These are phyloP conservation scores for Hawksworthiomyces lignivorus DNA, from an alignment of 2,329 filamentous ascomycete species.

Conservation along the genomic window DNA sequence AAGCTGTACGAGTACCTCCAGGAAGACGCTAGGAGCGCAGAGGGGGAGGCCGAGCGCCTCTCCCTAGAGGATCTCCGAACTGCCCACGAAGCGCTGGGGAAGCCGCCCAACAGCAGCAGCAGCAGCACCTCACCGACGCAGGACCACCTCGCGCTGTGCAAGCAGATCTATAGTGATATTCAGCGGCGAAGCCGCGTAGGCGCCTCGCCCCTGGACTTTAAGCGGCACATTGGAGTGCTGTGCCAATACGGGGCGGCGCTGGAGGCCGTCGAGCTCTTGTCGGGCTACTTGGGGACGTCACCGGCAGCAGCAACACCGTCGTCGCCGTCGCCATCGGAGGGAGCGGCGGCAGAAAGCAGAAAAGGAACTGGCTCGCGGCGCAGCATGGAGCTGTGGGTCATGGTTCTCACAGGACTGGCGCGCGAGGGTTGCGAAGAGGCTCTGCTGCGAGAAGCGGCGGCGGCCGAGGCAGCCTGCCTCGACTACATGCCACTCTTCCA, in stretches of 20 bases:
- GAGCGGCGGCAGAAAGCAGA: constrained; percentile 6
- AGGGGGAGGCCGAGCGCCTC: constrained; percentile 24
- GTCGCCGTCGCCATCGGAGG: too few relatives aligned
- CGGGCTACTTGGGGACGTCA: constrained; percentile 25
- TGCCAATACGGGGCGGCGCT: constrained; percentile 46
- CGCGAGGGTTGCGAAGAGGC: constrained; percentile 50
- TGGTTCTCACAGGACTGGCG: constrained; percentile 54
- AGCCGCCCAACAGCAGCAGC: not conserved
- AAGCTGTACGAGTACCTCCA: constrained; percentile 48
- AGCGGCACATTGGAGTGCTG: constrained; percentile 41
- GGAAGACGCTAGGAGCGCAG: constrained; percentile 40
- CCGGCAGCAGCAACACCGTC: not conserved
- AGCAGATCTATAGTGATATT: constrained; percentile 33
- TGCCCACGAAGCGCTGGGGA: constrained; percentile 29
- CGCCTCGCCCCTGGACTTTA: constrained; percentile 24
- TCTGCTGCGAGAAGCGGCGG: constrained; percentile 40
- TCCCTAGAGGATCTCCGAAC: constrained; percentile 34
- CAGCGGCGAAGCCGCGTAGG: constrained; percentile 18
- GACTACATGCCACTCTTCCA: constrained; percentile 40
- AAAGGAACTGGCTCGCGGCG: constrained; percentile 17
- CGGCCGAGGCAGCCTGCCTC: constrained; percentile 33
- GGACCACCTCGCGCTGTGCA: constrained; percentile 29
- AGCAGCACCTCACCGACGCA: not conserved
- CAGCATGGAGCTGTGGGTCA: constrained; percentile 34
- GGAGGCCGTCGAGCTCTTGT: constrained; percentile 42